Percentiles rank a stretch among this genome's conserved stretches.
phyloP scores from a whole-genome alignment of 208 protist species.

The Trypanosoma avium region DNA sequence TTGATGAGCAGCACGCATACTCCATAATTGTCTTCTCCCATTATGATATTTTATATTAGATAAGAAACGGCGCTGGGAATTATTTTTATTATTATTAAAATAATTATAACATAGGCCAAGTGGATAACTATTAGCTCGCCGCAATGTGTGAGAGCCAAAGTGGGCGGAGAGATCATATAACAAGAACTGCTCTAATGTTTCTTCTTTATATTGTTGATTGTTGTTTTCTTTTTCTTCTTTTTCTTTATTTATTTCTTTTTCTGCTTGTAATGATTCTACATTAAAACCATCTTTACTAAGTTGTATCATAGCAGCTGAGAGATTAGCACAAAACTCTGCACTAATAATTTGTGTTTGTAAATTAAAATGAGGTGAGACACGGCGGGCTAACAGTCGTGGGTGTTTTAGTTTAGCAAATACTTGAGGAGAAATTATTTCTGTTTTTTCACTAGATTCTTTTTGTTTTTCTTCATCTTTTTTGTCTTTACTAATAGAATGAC shows the following conservation, averaged over 20 bases:
- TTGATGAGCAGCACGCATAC: constrained; percentile 24
- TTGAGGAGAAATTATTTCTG: background rate
- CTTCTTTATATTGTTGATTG: background rate
- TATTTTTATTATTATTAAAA: too few species aligned
- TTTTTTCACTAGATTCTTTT: background rate
- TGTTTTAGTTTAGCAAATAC: constrained; percentile 11
- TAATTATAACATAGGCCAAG: constrained; percentile 49
- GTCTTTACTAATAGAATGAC: too few species aligned
- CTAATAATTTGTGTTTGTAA: constrained; percentile 54
- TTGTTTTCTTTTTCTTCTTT: too few species aligned
- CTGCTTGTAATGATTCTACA: too few species aligned
- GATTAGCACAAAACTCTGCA: constrained; percentile 65
- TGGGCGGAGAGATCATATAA: constrained; percentile 66
- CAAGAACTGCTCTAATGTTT: constrained; percentile 25
- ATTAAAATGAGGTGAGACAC: constrained; percentile 24
- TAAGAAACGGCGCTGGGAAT: constrained; percentile 1
- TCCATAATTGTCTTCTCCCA: constrained; percentile 52
- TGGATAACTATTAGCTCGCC: constrained; percentile 49
- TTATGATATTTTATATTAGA: constrained; percentile 21
- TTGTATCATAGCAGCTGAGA: constrained; percentile 43
- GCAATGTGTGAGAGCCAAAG: constrained; percentile 69
- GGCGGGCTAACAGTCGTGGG: constrained; percentile 24
- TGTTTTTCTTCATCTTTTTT: too few species aligned
- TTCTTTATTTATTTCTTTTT: too few species aligned
- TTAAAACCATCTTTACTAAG: too few species aligned